Percentiles rank a stretch among this genome's conserved stretches.
Conservation (phyloP, 108 stramenopile species). For the Bacterosira constricta region DNA sequence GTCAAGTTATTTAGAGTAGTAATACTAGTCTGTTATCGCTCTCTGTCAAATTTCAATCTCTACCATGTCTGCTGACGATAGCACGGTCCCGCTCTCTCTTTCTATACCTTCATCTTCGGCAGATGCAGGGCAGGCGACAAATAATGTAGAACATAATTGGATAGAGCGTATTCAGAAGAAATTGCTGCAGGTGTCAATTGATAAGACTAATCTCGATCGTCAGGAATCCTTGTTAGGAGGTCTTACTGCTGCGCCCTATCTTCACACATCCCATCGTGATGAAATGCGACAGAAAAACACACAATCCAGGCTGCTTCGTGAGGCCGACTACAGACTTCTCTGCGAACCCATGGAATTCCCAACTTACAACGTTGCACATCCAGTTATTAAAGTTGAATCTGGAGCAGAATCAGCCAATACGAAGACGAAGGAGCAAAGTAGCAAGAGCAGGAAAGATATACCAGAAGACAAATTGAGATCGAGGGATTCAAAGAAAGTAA, state of each 20-base stretch:
- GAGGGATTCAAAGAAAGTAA: no score
- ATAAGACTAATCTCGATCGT: not conserved
- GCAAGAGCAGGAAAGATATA: no score
- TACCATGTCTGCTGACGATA: no score
- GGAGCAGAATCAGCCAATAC: not conserved
- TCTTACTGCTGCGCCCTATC: slow-evolving; percentile 5
- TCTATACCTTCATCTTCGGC: no score
- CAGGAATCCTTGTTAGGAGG: not conserved
- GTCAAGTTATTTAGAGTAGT: no score
- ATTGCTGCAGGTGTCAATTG: not conserved
- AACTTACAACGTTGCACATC: not conserved
- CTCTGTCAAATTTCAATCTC: no score
- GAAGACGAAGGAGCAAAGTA: not conserved
- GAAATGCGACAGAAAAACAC: slow-evolving; percentile 1
- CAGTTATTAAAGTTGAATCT: not conserved
- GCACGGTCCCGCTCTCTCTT: no score
- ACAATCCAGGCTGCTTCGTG: not conserved
- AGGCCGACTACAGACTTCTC: slow-evolving; percentile 7
- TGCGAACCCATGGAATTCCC: slow-evolving; percentile 19
- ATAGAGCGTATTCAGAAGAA: not conserved
- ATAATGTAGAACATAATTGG: not conserved
- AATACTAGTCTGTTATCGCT: no score
- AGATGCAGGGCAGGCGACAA: no score
- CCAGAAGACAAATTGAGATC: no score
- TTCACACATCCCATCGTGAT: slow-evolving; percentile 14